These are phyloP conservation scores for Solanum chaucha DNA, from an alignment of 257 asterid genomes.

Conservation along the genomic window DNA sequence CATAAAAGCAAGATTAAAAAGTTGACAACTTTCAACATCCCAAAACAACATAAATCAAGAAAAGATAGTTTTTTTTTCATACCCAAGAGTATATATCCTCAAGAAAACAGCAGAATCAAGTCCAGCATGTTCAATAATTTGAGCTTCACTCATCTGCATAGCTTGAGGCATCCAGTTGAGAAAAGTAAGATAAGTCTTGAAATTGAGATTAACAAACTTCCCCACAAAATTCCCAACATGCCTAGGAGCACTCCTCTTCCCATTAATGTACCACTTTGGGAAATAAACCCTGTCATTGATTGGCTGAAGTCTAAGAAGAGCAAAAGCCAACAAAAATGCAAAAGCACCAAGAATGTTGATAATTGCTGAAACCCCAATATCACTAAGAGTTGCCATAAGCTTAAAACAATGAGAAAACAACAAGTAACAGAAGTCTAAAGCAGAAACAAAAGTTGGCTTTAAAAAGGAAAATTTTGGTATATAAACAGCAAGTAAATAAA, in stretches of 20 bases:
- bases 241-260: constrained; percentile 64
- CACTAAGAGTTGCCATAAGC: constrained; percentile 74
- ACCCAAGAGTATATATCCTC: constrained; percentile 94
- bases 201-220: constrained; percentile 63
- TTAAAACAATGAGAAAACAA: background rate
- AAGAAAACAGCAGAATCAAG: constrained; percentile 95
- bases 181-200: constrained; percentile 73
- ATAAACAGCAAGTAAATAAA: background rate
- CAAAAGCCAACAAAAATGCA: constrained; percentile 87
- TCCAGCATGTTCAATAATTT: constrained; percentile 84
- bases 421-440: background rate
- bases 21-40: background rate
- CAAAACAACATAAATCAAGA: background rate
- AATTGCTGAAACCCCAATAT: constrained; percentile 87
- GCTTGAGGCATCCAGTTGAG: constrained; percentile 99
- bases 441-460: constrained; percentile 11
- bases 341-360: constrained; percentile 63
- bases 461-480: constrained; percentile 3
- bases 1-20: background rate
- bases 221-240: constrained; percentile 65
- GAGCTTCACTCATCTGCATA: constrained; percentile 73
- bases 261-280: constrained; percentile 86
- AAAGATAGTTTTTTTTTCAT: background rate
- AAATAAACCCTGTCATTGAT: constrained; percentile 90
- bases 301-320: constrained; percentile 87